phyloP scores from a whole-genome alignment of 208 protist genomes.

The Wallacemonas sp. region DNA sequence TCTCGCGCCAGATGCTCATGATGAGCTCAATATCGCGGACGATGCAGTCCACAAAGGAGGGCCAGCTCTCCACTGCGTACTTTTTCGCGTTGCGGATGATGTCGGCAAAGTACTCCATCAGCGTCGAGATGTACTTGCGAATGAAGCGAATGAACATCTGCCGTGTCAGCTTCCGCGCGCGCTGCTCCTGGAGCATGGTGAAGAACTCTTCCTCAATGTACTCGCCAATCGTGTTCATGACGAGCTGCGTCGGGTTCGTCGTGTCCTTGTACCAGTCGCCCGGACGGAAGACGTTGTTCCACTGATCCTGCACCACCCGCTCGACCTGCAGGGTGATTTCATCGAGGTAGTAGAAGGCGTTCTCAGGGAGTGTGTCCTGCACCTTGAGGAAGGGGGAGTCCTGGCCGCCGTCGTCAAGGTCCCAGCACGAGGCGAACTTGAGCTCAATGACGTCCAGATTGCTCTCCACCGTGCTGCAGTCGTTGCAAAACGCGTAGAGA shows the following conservation, averaged over 20 bases:
- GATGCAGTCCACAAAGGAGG: slow-evolving; percentile 70
- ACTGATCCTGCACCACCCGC: slow-evolving; percentile 73
- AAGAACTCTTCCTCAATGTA: slow-evolving; percentile 88
- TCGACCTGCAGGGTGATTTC: slow-evolving; percentile 86
- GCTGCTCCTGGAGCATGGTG: slow-evolving; percentile 68
- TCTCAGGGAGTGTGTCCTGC: slow-evolving; percentile 67
- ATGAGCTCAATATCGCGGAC: slow-evolving; percentile 61
- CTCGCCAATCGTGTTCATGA: slow-evolving; percentile 77
- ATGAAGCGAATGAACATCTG: slow-evolving; percentile 77
- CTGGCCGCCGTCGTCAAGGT: slow-evolving; percentile 29
- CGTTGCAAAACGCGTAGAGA: slow-evolving; percentile 89
- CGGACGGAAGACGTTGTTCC: slow-evolving; percentile 65
- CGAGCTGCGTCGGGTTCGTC: slow-evolving; percentile 79
- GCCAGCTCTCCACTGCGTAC: slow-evolving; percentile 63
- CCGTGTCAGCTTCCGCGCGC: slow-evolving; percentile 52
- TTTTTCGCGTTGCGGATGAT: slow-evolving; percentile 82
- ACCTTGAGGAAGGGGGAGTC: slow-evolving; percentile 66
- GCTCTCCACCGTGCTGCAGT: slow-evolving; percentile 81
- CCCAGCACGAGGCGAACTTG: slow-evolving; percentile 84
- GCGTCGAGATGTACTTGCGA: slow-evolving; percentile 71
- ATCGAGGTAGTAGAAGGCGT: slow-evolving; percentile 79
- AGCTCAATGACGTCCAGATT: slow-evolving; percentile 89
- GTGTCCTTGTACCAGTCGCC: slow-evolving; percentile 72
- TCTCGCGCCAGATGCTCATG: slow-evolving; percentile 55
- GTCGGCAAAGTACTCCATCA: slow-evolving; percentile 83